These are phyloP conservation scores for Vanrija pseudolonga DNA, from an alignment of 1,284 basidiomycete genomes.

Conservation along the genomic window DNA sequence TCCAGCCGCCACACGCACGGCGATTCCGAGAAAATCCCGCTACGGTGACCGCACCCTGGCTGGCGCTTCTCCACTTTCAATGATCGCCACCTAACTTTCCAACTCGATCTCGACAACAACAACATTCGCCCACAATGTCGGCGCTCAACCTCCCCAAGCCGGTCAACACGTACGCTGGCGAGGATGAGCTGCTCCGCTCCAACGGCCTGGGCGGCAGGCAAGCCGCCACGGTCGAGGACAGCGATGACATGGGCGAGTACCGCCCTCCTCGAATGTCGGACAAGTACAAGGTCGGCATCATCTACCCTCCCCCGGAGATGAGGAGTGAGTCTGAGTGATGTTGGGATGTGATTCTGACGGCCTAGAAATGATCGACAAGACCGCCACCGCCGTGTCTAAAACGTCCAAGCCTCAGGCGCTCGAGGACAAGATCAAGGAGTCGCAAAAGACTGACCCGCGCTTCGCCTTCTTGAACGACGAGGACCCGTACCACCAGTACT, in stretches of 20 bases:
- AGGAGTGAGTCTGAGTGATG: slow-evolving; percentile 61
- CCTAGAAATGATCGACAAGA: slow-evolving; percentile 92
- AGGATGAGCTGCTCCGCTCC: slow-evolving; percentile 39
- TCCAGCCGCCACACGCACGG: neutral
- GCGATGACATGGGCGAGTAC: slow-evolving; percentile 31
- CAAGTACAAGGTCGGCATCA: slow-evolving; percentile 74
- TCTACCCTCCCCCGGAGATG: slow-evolving; percentile 87
- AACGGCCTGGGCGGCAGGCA: slow-evolving; percentile 12
- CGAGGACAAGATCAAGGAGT: slow-evolving; percentile 92
- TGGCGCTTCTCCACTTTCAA: neutral
- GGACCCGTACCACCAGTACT: slow-evolving; percentile 97
- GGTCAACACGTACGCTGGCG: slow-evolving; percentile 43
- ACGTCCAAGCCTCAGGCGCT: slow-evolving; percentile 83
- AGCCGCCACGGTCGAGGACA: slow-evolving; percentile 20
- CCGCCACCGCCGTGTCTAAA: slow-evolving; percentile 86
- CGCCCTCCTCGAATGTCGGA: slow-evolving; percentile 51
- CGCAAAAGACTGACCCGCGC: slow-evolving; percentile 89
- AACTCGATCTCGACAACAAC: neutral
- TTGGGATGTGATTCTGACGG: slow-evolving; percentile 8
- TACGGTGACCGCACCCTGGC: neutral
- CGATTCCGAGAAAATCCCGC: neutral
- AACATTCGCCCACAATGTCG: slow-evolving; percentile 21
- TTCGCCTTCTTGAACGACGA: slow-evolving; percentile 89
- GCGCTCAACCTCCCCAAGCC: slow-evolving; percentile 47
- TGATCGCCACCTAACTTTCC: neutral